These are phyloP conservation scores for Cylindrotheca closterium DNA, from an alignment of 108 stramenopile species.

Conservation along the genomic window DNA sequence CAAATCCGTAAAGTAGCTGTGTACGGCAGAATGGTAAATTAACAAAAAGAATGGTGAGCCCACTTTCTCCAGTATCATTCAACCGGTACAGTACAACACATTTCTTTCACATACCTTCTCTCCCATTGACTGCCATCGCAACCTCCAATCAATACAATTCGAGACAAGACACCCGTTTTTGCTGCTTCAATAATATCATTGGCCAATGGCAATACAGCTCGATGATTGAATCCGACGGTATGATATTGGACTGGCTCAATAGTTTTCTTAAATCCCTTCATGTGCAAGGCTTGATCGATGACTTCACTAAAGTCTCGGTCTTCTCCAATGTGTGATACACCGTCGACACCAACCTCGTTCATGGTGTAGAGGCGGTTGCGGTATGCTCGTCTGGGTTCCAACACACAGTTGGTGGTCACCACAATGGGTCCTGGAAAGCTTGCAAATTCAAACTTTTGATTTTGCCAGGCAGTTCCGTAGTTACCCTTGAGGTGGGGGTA, in stretches of 20 bases:
- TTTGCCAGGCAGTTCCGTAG: constrained; percentile 85
- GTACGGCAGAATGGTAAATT: not conserved
- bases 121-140: constrained; percentile 83
- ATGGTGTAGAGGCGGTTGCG: constrained; percentile 71
- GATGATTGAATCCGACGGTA: constrained; percentile 82
- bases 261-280: constrained; percentile 66
- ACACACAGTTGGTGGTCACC: constrained; percentile 79
- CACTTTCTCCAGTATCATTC: too few relatives aligned
- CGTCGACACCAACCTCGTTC: constrained; percentile 72
- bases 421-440: constrained; percentile 75
- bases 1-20: constrained; percentile 71
- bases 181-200: constrained; percentile 70
- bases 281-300: constrained; percentile 58
- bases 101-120: constrained; percentile 31
- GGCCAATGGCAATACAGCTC: constrained; percentile 73
- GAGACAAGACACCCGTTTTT: constrained; percentile 54
- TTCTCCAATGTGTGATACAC: constrained; percentile 61
- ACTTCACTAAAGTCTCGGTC: constrained; percentile 73
- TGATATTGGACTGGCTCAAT: constrained; percentile 56
- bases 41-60: not conserved
- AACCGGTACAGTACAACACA: too few relatives aligned
- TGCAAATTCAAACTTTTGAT: constrained; percentile 82
- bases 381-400: constrained; percentile 73
- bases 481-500: constrained; percentile 74
- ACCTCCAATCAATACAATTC: constrained; percentile 84